Conservation (phyloP, 1,284 basidiomycete species). For the Sporisorium exsertum region DNA sequence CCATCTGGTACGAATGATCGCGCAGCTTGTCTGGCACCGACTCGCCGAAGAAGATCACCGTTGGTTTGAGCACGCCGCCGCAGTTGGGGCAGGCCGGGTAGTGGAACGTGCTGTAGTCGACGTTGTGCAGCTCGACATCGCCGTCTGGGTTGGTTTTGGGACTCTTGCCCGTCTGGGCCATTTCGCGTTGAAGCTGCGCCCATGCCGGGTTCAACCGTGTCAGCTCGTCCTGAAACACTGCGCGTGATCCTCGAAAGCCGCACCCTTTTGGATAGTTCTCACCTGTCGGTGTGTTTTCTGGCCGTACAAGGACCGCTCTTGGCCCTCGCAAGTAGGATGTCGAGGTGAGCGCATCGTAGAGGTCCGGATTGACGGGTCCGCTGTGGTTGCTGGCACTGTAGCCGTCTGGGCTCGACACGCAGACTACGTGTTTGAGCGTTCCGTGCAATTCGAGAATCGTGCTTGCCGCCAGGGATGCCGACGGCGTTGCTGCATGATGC, state of each 20-base stretch:
- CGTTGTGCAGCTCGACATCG: slow-evolving; percentile 62
- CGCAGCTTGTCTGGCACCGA: slow-evolving; percentile 58
- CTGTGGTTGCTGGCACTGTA: not conserved
- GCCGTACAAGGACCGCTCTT: slow-evolving; percentile 27
- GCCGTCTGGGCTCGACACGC: slow-evolving; percentile 22
- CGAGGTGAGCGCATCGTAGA: slow-evolving; percentile 32
- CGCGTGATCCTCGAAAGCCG: slow-evolving; percentile 57
- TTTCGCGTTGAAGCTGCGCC: slow-evolving; percentile 56
- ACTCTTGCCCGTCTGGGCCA: slow-evolving; percentile 51
- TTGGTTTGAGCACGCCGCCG: slow-evolving; percentile 67
- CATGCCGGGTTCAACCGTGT: slow-evolving; percentile 63
- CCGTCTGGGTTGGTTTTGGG: slow-evolving; percentile 69
- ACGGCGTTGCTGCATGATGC: slow-evolving; percentile 63
- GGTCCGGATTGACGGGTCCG: slow-evolving; percentile 15
- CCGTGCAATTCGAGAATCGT: slow-evolving; percentile 68
- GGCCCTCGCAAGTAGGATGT: slow-evolving; percentile 43
- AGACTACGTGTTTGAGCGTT: slow-evolving; percentile 40
- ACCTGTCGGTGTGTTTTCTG: slow-evolving; percentile 47
- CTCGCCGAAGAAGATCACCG: slow-evolving; percentile 68
- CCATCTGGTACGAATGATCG: slow-evolving; percentile 44
- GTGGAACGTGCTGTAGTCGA: slow-evolving; percentile 65
- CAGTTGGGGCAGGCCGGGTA: slow-evolving; percentile 66
- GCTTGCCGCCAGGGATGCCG: slow-evolving; percentile 44
- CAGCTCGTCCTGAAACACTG: slow-evolving; percentile 63
- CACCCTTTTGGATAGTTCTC: slow-evolving; percentile 56